These are phyloP conservation scores for Thielaviopsis musarum DNA, from an alignment of 2,329 filamentous ascomycete species.

Conservation along the genomic window DNA sequence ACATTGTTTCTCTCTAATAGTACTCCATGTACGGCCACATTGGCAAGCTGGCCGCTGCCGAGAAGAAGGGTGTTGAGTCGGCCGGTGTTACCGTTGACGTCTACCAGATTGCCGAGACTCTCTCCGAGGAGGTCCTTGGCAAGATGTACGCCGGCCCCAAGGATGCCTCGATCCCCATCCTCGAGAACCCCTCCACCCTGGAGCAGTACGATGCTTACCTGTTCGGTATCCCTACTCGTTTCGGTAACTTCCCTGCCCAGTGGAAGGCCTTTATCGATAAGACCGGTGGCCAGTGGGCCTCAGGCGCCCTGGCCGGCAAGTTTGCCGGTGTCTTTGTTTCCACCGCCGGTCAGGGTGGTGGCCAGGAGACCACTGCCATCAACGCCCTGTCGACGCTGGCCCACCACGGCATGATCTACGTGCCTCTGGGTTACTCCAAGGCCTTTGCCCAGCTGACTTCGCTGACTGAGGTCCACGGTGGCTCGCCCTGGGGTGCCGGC, in stretches of 20 bases:
- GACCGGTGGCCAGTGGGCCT: conserved; percentile 69
- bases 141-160: conserved; percentile 90
- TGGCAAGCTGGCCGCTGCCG: conserved; percentile 65
- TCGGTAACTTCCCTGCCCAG: conserved; percentile 92
- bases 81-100: conserved; percentile 70
- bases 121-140: conserved; percentile 59
- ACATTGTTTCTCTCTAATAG: conserved; percentile 25
- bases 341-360: conserved; percentile 70
- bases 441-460: conserved; percentile 54
- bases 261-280: conserved; percentile 91
- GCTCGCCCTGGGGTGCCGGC: conserved; percentile 82
- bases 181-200: conserved; percentile 40
- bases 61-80: conserved; percentile 77
- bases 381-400: conserved; percentile 67
- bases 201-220: conserved; percentile 75
- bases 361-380: conserved; percentile 79
- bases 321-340: conserved; percentile 82
- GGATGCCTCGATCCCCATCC: conserved; percentile 45
- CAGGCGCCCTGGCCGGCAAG: conserved; percentile 69
- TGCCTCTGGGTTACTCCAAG: conserved; percentile 86
- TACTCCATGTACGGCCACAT: conserved; percentile 95
- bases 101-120: conserved; percentile 82
- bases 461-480: conserved; percentile 67
- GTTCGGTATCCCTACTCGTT: conserved; percentile 87
- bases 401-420: conserved; percentile 91